A percentile compares a stretch with the other conserved stretches of the same genome.
phyloP scores from a whole-genome alignment of 805 yeast genomes.

The Candida lessepsii region DNA sequence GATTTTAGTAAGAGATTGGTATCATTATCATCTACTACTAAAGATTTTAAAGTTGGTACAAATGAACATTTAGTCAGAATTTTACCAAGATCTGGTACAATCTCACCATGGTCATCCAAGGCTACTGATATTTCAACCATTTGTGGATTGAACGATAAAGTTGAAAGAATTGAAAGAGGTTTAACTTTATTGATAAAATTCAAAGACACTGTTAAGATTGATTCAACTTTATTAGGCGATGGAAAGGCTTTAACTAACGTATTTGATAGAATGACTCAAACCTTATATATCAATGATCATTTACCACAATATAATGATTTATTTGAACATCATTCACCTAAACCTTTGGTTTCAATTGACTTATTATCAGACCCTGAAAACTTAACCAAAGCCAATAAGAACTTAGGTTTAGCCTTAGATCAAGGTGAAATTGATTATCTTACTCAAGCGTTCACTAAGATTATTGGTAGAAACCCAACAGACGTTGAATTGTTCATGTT shows the following conservation, averaged over 20 bases:
- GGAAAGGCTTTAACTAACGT: slow-evolving; percentile 64
- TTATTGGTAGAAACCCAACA: slow-evolving; percentile 84
- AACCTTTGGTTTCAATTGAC: slow-evolving; percentile 77
- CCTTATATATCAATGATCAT: slow-evolving; percentile 49
- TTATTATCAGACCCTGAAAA: slow-evolving; percentile 55
- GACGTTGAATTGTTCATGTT: slow-evolving; percentile 98
- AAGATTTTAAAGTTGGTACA: slow-evolving; percentile 15
- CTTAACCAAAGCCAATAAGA: slow-evolving; percentile 72
- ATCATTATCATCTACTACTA: slow-evolving; percentile 21
- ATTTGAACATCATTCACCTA: slow-evolving; percentile 76
- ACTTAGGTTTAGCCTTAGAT: slow-evolving; percentile 92
- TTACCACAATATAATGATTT: slow-evolving; percentile 70
- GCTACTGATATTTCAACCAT: slow-evolving; percentile 93
- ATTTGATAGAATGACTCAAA: slow-evolving; percentile 94
- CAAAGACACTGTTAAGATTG: slow-evolving; percentile 41
- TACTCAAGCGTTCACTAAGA: slow-evolving; percentile 71
- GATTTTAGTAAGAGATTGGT: slow-evolving; percentile 40
- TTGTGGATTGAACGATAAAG: slow-evolving; percentile 70
- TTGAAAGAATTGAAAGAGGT: slow-evolving; percentile 92
- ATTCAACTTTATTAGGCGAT: slow-evolving; percentile 34
- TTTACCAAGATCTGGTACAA: slow-evolving; percentile 92
- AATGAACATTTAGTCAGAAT: slow-evolving; percentile 59
- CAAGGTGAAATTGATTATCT: slow-evolving; percentile 89
- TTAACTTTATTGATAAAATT: slow-evolving; percentile 68
- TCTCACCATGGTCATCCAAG: slow-evolving; percentile 98